Evolutionary conservation across 768 basidiomycete species (phyloP), one percentile per base, ranked within the genome.

Genomic region (Boletus reticulatus): DNA sequence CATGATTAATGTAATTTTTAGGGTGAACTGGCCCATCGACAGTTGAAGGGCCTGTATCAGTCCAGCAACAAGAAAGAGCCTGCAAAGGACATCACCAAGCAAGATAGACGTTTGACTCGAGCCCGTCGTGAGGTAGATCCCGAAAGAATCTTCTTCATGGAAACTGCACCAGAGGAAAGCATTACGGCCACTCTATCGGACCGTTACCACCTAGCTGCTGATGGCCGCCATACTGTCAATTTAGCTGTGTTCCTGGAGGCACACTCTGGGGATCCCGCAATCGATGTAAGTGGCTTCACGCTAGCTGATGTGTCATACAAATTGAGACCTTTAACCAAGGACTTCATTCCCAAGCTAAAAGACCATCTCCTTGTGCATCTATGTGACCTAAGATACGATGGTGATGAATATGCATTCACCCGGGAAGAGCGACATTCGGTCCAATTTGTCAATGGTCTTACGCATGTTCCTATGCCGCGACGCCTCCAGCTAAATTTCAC

Each of bases 271-370:
- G 4, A 24, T 24, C 24, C 24, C 6, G 24, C 24, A 24, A 24
- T 24, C 24, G 4, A 24, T 0, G 24, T 24, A 5, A 24, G 24
- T 24, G 4, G 4, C 6, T 24, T 4, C 4, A 24, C 4, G 24
- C 24, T 24, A 24, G n/a, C n/a, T n/a, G n/a, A n/a, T n/a, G n/a
- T n/a, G n/a, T n/a, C n/a, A n/a, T n/a, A n/a, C n/a, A n/a, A n/a
- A n/a, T n/a, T n/a, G n/a, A n/a, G n/a, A 4, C 24, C 24, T 4
- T 24, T 4, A 24, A 24, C 24, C 3, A 4, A 72, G 66, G 48
- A 55, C 39, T 69, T 71, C 24, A 39, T 62, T 16, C 53, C 50
- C 0, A 47, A 39, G 6, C 47, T 72, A 6, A 58, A 68, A 36
- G 53, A 56, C 13, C 65, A 71, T 34, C 49, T 72, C 0, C 58